Percentiles rank a stretch among this genome's conserved stretches.
Evolutionary conservation across 768 basidiomycete species (phyloP).

Genomic region (Psilocybe cubensis): DNA sequence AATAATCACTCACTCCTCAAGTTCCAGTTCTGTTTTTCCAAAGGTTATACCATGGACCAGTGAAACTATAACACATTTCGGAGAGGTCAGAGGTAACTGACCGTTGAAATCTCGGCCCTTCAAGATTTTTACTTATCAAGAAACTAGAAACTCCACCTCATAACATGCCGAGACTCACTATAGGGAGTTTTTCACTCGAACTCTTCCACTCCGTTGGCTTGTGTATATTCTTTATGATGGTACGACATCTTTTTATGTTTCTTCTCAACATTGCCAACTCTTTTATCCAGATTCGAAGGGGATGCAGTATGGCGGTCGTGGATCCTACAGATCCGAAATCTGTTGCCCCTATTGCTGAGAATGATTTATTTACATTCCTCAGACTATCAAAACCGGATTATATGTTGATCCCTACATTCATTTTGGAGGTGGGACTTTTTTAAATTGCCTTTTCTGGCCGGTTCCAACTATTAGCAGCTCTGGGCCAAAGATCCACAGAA

Average conservation of each 20-base stretch:
- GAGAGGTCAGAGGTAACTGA: conserved; percentile 2
- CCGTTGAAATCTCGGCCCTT: too few relatives aligned
- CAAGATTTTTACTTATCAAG: background rate
- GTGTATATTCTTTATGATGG: too few relatives aligned
- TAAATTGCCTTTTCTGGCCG: too few relatives aligned
- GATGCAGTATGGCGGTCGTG: conserved; percentile 1
- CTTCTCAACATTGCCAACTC: too few relatives aligned
- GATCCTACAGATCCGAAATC: background rate
- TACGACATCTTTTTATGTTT: too few relatives aligned
- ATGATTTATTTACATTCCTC: conserved; percentile 1
- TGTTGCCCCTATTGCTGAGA: background rate
- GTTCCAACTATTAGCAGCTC: background rate
- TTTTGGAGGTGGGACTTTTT: conserved; percentile 1
- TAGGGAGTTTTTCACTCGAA: background rate
- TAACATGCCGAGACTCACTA: background rate
- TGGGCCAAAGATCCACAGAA: conserved; percentile 8
- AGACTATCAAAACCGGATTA: background rate
- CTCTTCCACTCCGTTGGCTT: too few relatives aligned
- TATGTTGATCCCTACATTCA: background rate
- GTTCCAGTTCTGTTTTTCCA: conserved; percentile 4
- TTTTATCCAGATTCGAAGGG: background rate
- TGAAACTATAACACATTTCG: background rate
- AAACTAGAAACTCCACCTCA: background rate
- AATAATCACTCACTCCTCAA: conserved; percentile 5
- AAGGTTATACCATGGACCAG: conserved; percentile 7